Evolutionary conservation across 768 basidiomycete species (phyloP), one percentile per base, ranked within the genome.

Genomic region (Lentinula sp.): DNA sequence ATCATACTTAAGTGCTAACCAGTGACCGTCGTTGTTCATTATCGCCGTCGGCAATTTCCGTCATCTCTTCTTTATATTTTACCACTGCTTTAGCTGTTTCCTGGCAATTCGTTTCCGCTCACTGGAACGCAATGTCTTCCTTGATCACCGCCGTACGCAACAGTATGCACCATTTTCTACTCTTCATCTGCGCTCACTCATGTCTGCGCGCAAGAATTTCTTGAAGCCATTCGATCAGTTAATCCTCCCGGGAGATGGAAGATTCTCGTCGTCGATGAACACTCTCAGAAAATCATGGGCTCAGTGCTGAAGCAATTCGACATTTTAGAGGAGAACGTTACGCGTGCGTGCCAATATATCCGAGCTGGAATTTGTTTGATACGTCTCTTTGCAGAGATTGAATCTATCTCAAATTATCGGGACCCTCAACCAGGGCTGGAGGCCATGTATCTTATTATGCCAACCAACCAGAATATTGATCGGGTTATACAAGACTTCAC

Each of bases 221-320:
- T 95, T 63, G 90, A 93, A 53, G 87, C 90, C 16, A 88, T 96
- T 67, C 83, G 90, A 71, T 91, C 91, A 49, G 92, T 93, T 51
- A 85, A 89, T 69, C 92, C 95, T 2, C 86, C 89, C 18, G 85
- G 84, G 61, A 78, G 85, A 81, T 99, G 97, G 97, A 99, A 99
- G 84, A 90, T 97, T 66, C 84, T 98, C 48, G 94, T 99, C 62
- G 91, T 98, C 57, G 97, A 99, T 72, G 93, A 95, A 65, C 84
- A 92, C 74, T 88, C 95, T 28, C 88, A 95, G 73, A 85, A 82
- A 70, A 76, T 98, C 58, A 74, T 99, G 50, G 83, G 87, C 63
- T 84, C 89, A 8, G 93, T 95, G 3, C 80, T 98, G 66, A 94
- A 93, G 75, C 88, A 93, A 70, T 94, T 91, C 67, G 96, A 99